Evolutionary conservation across 805 yeast species (phyloP), one percentile per base, ranked within the genome.

Genomic region (Yamadazyma phyllophila): DNA sequence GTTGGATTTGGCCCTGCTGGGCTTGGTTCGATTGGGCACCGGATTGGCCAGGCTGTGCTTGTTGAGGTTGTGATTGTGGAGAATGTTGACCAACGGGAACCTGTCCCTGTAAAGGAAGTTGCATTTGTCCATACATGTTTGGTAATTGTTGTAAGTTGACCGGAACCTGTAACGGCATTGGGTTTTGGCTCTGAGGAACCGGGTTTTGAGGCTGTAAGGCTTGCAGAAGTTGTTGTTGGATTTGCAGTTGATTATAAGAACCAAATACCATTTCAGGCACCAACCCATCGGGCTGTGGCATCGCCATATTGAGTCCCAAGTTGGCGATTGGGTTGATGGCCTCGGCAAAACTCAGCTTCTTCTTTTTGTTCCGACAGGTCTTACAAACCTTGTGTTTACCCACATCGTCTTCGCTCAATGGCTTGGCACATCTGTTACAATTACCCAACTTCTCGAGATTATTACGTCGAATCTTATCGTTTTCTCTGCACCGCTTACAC

Each of bases 401-500:
- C 30, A 66, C 62, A 52, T 77, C 83, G 2, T 59, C 67, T 0
- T 69, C 67, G n/a, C 59, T 63, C 48, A 82, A 60, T 0, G 71
- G 65, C 46, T 67, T 67, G 4, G 84, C 82, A 62, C 88, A 83
- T 43, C 88, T 69, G 56, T 80, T 81, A 56, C 88, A 83, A 43
- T 76, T 73, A 11, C 86, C 85, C 54, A 70, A 62, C 47, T 72
- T 73, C 55, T 81, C 87, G 48, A 82, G 61, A 41, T 74, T 74
- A 27, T 77, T 68, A 47, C 88, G 62, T 50, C 88, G 67, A 39
- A 76, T 63, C 56, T 77, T 80, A 57, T 82, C 88, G 52, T 79
- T 81, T 39, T 71, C 77, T 47, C 88, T 68, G 59, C 88, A 83
- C 50, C 86, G 65, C 48, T 73, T 66, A 57, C 88, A 83, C n/a